Conservation (phyloP, 768 basidiomycete species). For the Pholiota microspora region DNA sequence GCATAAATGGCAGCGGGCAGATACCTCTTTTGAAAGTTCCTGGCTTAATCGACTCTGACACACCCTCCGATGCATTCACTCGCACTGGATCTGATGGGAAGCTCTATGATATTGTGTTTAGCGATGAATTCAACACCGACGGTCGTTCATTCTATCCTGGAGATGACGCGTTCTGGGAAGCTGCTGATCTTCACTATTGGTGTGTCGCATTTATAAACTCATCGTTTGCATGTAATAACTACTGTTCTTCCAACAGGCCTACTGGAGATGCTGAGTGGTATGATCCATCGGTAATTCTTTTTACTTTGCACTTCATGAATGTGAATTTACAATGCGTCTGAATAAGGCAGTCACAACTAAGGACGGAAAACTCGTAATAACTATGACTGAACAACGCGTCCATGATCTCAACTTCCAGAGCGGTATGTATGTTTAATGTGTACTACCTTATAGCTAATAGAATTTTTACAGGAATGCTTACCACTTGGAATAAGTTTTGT, state of each 20-base stretch:
- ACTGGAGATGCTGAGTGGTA: constrained; percentile 88
- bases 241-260: constrained; percentile 33
- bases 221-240: not conserved
- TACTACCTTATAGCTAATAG: not conserved
- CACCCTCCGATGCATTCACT: constrained; percentile 55
- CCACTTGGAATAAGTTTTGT: constrained; percentile 93
- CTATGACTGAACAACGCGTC: constrained; percentile 62
- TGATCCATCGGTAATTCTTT: constrained; percentile 50
- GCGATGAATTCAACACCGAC: constrained; percentile 65
- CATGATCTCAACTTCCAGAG: constrained; percentile 86
- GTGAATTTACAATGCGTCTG: constrained; percentile 13
- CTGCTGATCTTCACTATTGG: constrained; percentile 85
- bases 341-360: constrained; percentile 64
- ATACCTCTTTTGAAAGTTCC: constrained; percentile 76
- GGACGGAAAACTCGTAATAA: constrained; percentile 79
- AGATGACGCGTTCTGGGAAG: constrained; percentile 87
- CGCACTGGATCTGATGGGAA: constrained; percentile 74
- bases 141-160: constrained; percentile 73
- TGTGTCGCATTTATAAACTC: constrained; percentile 25
- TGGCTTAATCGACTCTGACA: constrained; percentile 72
- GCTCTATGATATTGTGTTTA: constrained; percentile 81
- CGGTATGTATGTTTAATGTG: no score
- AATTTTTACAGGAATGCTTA: constrained; percentile 53
- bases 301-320: no score
- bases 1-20: constrained; percentile 85